Evolutionary conservation across 345 rosid species (phyloP), one percentile per base, ranked within the genome.

Genomic region (Trapa incisa): DNA sequence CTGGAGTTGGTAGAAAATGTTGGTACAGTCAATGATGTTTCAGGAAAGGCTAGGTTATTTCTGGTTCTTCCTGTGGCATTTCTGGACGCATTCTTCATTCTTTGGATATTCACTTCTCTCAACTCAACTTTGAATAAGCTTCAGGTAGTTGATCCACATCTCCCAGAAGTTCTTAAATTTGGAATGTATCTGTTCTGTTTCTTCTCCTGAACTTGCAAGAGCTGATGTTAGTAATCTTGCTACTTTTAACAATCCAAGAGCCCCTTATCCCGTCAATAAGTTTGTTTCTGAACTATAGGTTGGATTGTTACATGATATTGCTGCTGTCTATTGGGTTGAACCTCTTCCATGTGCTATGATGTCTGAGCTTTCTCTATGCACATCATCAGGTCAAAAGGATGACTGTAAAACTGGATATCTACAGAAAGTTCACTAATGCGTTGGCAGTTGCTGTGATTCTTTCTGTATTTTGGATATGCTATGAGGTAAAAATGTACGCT

Each of bases 401-500:
- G 75, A 80, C 92, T 9, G 92, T 81, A 60, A 94, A 91, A 85
- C 75, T 91, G 85, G 96, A 94, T 68, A 84, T 86, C 57, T 94
- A 94, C 75, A 81, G 99, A 82, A 94, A 94, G 84, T 91, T 91
- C 79, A 89, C 96, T 70, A 94, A 94, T 80, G 93, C 96, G 22
- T 77, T 94, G 71, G 93, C 82, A 64, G 89, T 77, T 50, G 74
- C 89, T 62, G 97, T 94, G 72, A 75, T 94, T 79, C 87, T 82
- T 74, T 94, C 99, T 16, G 96, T 87, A 74, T 81, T 80, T 67
- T 94, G 97, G 99, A 89, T 91, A 67, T 83, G 78, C 58, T 94
- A 86, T 76, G 97, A 89, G 97, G 99, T 94, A 75, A 73, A 47
- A 33, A 33, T 61, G 37, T 47, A 35, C 29, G 11, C 5, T 32